Base-by-base conservation (phyloP, 1,139 yeast species). In the Suhomyces ambrosiae region DNA sequence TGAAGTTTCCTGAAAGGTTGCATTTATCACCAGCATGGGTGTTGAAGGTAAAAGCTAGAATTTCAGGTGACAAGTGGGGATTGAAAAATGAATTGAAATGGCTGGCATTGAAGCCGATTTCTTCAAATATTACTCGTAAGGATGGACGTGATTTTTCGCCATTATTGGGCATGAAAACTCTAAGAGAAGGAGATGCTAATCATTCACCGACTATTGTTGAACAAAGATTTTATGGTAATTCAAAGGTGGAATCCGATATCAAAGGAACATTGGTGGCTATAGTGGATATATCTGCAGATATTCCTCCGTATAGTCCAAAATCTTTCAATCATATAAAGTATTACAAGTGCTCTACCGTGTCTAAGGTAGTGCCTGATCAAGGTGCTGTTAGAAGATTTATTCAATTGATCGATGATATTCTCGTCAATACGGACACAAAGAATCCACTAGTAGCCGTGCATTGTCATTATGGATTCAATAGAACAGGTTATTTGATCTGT, bases 401-500 rank as follows among this genome's bases (percentile, higher is more conserved):
- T 28, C 71, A 65, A 32, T 63, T 82, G 33, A 72, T 81, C 7
- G 81, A 79, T 48, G 65, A 68, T 32, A 71, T 80, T 15, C 50
- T 76, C n/a, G 45, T 52, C 5, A 47, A 52, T 8, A 32, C 54
- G 43, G 38, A 42, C 18, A 45, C 49, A 29, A 46, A 52, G 10
- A 32, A 48, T 22, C 78, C 78, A 7, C 61, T 70, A 23, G 63
- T 84, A 4, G 89, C 77, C 0, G 84, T 85, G 4, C 94, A 85
- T 58, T 85, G 94, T 55, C 94, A 85, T 55, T 85, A 85, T 54
- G 94, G 94, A 3, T 86, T 83, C 58, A 85, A 85, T 56, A 65
- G 94, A 38, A 85, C 94, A 0, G 94, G 94, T 2, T 85, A 79
- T 51, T 70, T 85, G 42, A 77, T 85, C 17, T 81, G 87, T 51